Evolutionary conservation across 768 basidiomycete species (phyloP), one percentile per base, ranked within the genome.

Genomic region (Psilocybe tampanensis): DNA sequence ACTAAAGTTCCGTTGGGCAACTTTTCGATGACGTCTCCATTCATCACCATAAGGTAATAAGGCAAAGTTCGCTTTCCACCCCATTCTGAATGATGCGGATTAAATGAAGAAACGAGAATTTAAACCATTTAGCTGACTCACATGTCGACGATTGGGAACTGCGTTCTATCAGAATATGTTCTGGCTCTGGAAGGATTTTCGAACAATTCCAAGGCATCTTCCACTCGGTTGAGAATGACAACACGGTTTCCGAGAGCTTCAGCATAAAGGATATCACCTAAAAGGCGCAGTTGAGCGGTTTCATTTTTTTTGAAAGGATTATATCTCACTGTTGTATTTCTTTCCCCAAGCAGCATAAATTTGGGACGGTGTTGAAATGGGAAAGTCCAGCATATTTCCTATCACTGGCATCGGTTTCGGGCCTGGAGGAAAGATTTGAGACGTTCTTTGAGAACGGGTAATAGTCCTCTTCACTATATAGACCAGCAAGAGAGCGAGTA

Each of bases 141-240:
- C 65, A 60, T 18, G 13, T 62, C 50, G 11, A 54, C 11, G 4
- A 62, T 53, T 1, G 64, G 62, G 5, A 59, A 24, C 1, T 73
- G 71, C 19, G 78, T 78, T 2, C 81, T 70, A 51, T 76, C 78
- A 3, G 80, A 80, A 51, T 81, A 82, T 12, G 76, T 75, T 0
- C 74, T 70, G 0, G 78, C 77, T n/a, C 79, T 72, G 52, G 77
- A 80, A 24, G 44, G 44, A 6, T 8, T 15, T 59, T 83, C 81
- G 12, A 84, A 65, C 12, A 68, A 41, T 12, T 51, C 47, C 53
- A 2, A n/a, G n/a, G 60, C 64, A 24, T 63, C 66, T 54, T 72
- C 60, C 9, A 56, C 24, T 0, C 59, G 58, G 47, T 74, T 74
- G 33, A 73, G 47, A 5, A 74, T 47, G 3, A 73, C 41, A 9